Evolutionary conservation across 345 rosid genomes (phyloP), one percentile per base, ranked within the genome.

Genomic region (Brassica incana): DNA sequence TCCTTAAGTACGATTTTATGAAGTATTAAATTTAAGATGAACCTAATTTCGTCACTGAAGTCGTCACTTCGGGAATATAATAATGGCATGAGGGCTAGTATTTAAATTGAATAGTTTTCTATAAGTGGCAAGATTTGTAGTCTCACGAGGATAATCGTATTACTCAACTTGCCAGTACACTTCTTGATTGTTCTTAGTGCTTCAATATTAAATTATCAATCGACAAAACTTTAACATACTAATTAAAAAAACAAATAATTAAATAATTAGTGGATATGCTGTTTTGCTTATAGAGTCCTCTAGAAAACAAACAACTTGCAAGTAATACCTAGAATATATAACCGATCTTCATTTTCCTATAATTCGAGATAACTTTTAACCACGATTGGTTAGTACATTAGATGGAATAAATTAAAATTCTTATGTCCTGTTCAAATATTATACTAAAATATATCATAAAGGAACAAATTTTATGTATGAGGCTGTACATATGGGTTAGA

Each of bases 101-200:
- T 75, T 80, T 54, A 35, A 80, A 18, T 54, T 16, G 63, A 75
- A 18, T 56, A 1, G 65, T 63, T 69, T 75, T 78, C 59, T 80
- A 80, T 75, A 80, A 80, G 79, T 64, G 76, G 83, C 83, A 80
- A 80, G 72, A 80, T 70, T 75, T 80, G 67, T 69, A 54, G 63
- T 64, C 61, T 65, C 23, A 70, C 83, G 83, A 80, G 76, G 76
- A 69, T 80, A 54, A 80, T 75, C 76, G 79, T 69, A 38, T 6
- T 33, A 67, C 66, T 1, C 83, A 64, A 80, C 72, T 69, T 80
- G 83, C 36, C 75, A 69, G 71, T 80, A 80, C 76, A 27, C 79
- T 80, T 80, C 83, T 12, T 80, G 75, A 80, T 75, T 64, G 72
- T 69, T 80, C 79, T 80, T 75, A 75, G 83, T 80, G 79, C 83